Evolutionary conservation across 768 basidiomycete species (phyloP).

Genomic region (Fomitopsis pulvina): DNA sequence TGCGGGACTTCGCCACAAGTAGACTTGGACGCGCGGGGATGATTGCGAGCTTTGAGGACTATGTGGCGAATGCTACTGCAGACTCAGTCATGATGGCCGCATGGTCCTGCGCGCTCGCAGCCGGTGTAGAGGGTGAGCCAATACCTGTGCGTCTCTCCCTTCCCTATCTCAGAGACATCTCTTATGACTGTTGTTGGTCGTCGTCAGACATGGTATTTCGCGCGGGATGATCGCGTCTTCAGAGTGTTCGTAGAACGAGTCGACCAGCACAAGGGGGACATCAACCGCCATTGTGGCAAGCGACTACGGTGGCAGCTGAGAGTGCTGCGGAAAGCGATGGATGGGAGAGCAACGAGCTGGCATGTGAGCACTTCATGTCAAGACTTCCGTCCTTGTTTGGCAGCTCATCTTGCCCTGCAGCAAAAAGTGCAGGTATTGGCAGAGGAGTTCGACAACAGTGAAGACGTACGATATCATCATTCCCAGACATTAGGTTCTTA

Average conservation of each 20-base stretch:
- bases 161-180: no score
- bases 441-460: slow-evolving; percentile 58
- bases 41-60: slow-evolving; percentile 85
- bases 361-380: slow-evolving; percentile 36
- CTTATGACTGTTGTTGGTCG: not conserved
- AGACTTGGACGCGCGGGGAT: slow-evolving; percentile 73
- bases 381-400: not conserved
- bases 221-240: slow-evolving; percentile 84
- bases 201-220: slow-evolving; percentile 81
- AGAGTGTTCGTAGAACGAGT: slow-evolving; percentile 51
- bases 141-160: slow-evolving; percentile 71
- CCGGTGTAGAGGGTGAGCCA: slow-evolving; percentile 45
- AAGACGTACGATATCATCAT: slow-evolving; percentile 27
- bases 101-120: slow-evolving; percentile 62
- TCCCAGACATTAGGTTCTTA: not conserved
- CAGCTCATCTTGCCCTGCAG: slow-evolving; percentile 23
- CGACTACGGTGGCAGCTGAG: slow-evolving; percentile 68
- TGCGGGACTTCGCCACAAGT: slow-evolving; percentile 81
- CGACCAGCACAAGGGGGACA: slow-evolving; percentile 30
- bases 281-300: slow-evolving; percentile 41
- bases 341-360: slow-evolving; percentile 60
- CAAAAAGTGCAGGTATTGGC: slow-evolving; percentile 59
- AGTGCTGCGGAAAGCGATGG: slow-evolving; percentile 54
- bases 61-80: slow-evolving; percentile 84
- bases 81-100: slow-evolving; percentile 80